These are phyloP conservation scores for Karstenula rhodostoma DNA, from an alignment of 2,329 filamentous ascomycete genomes.

Conservation along the genomic window DNA sequence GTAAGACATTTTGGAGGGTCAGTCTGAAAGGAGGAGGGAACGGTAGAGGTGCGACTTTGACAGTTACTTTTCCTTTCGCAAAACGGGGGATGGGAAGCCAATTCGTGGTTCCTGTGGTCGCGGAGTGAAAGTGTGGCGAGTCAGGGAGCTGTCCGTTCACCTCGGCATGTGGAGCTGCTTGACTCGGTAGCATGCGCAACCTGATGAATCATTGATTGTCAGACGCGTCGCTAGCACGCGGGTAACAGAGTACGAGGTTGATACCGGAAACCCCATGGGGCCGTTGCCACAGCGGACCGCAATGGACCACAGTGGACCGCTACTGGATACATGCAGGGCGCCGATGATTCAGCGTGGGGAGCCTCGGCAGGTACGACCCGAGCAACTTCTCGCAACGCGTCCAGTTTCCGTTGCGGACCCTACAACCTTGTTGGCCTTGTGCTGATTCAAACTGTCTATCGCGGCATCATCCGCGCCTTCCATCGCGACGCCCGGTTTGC, in stretches of 20 bases:
- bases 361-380: neutral
- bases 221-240: neutral
- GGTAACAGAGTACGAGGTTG: constrained; percentile 7
- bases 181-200: neutral
- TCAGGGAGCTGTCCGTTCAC: constrained; percentile 3
- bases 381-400: constrained; percentile 2
- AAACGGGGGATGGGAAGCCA: neutral
- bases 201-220: constrained; percentile 9
- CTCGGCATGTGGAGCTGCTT: constrained; percentile 6
- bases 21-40: neutral
- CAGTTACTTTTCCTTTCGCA: neutral
- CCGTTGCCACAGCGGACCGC: neutral
- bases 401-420: neutral
- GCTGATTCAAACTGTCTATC: neutral
- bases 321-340: constrained; percentile 3
- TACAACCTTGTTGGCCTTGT: neutral
- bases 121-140: neutral
- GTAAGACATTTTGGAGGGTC: constrained; percentile 10
- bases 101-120: neutral
- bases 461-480: neutral
- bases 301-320: constrained; percentile 1
- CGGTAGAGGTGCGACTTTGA: neutral
- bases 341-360: neutral
- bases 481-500: neutral
- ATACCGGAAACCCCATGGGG: constrained; percentile 9